Evolutionary conservation across 352 stramenopile genomes (phyloP).

Genomic region (Thalassiosira hispida): DNA sequence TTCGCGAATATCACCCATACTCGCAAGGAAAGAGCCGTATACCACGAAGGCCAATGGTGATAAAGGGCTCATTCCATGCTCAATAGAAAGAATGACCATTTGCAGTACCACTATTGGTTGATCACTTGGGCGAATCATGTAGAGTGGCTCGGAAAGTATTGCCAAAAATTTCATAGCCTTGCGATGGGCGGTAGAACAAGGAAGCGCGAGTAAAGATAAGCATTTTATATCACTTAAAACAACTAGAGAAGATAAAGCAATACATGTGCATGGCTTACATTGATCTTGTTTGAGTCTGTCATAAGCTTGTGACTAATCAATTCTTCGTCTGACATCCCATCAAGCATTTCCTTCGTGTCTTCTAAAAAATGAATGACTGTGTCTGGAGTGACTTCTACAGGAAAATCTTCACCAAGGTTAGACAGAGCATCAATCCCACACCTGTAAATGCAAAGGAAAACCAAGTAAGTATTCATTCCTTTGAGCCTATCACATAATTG

Average conservation of each 20-base stretch:
- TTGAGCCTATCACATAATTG: too few species aligned
- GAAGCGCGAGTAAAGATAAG: not conserved
- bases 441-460: not conserved
- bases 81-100: slow-evolving; percentile 18
- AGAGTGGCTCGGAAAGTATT: not conserved
- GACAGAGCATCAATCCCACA: not conserved
- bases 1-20: slow-evolving; percentile 16
- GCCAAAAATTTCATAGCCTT: slow-evolving; percentile 36
- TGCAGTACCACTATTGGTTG: slow-evolving; percentile 14
- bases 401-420: slow-evolving; percentile 9
- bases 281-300: not conserved
- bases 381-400: not conserved
- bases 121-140: slow-evolving; percentile 1
- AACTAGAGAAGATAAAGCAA: not conserved
- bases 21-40: slow-evolving; percentile 19
- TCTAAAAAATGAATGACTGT: not conserved
- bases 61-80: slow-evolving; percentile 17
- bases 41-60: slow-evolving; percentile 23
- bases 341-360: slow-evolving; percentile 10
- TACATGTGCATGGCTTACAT: too few species aligned
- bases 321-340: slow-evolving; percentile 8
- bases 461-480: not conserved
- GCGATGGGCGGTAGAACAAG: not conserved
- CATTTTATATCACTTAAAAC: too few species aligned
- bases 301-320: not conserved